phyloP scores from a whole-genome alignment of 257 asterid species.

The Ballota nigra region DNA sequence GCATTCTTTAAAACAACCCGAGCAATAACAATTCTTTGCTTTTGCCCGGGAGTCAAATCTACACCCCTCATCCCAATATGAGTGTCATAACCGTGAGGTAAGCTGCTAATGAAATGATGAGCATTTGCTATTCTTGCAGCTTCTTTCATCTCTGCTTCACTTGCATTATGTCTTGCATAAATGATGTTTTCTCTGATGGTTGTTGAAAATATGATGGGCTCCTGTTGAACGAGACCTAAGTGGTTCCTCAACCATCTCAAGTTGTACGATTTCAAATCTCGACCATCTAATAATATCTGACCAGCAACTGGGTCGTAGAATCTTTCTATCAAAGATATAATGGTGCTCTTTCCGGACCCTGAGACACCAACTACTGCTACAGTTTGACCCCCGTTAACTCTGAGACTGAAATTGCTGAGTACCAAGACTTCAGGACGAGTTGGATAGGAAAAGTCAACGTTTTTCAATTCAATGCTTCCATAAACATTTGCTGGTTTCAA shows the following conservation, averaged over 20 bases:
- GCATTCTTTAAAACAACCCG: constrained; percentile 90
- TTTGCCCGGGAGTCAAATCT: constrained; percentile 99
- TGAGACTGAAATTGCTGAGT: constrained; percentile 96
- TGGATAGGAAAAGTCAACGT: constrained; percentile 89
- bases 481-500: constrained; percentile 95
- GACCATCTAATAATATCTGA: constrained; percentile 81
- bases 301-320: constrained; percentile 96
- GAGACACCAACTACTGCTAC: constrained; percentile 98
- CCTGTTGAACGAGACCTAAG: constrained; percentile 96
- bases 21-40: constrained; percentile 95
- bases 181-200: constrained; percentile 92
- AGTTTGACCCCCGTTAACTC: constrained; percentile 96
- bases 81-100: constrained; percentile 99
- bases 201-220: constrained; percentile 95
- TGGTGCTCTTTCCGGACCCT: constrained; percentile 99
- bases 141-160: constrained; percentile 99
- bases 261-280: constrained; percentile 87
- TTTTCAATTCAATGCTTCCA: constrained; percentile 95
- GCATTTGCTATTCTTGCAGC: constrained; percentile 99
- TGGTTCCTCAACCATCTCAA: constrained; percentile 99
- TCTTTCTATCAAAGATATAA: constrained; percentile 84
- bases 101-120: constrained; percentile 97
- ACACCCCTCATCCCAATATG: constrained; percentile 99
- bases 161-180: constrained; percentile 97
- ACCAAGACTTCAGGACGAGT: constrained; percentile 87